Base-by-base conservation (phyloP, 1,284 basidiomycete genomes). In the Tylopilus sp. region DNA sequence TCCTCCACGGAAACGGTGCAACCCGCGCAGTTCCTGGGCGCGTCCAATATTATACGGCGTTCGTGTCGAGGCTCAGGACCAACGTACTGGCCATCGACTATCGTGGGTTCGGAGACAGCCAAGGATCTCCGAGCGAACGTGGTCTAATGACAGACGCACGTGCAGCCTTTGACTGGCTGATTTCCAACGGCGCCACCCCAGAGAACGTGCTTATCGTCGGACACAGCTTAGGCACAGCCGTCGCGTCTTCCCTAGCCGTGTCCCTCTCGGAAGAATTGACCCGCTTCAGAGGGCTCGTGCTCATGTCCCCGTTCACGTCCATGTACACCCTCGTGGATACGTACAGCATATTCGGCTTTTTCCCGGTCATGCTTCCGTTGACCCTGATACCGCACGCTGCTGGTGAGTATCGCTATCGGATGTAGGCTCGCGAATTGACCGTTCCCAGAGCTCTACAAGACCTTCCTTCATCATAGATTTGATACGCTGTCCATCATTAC, bases 61-160 rank as follows among this genome's bases (percentile, higher is more conserved):
- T 86, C 55, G 76, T 86, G 0, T 74, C 80, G 1, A 76, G 84
- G 2, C 70, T 92, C 1, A 71, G 74, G 18, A 79, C 77, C 15
- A 97, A 96, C 63, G 84, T 97, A 2, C 68, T 97, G 18, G 84
- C 83, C 0, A 81, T 92, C 38, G 94, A 97, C 68, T 96, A 96
- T 64, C 82, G 92, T n/a, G 95, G 95, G 0, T 98, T 89, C 59
- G 95, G 76, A 0, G 93, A 98, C 63, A 94, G 91, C 48, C 77
- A 80, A 1, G 92, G 93, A 1, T 67, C 65, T 1, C 94, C 94
- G 0, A 82, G 78, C 10, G 87, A 95, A 64, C 66, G 70, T 12
- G 96, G 94, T 0, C 71, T 97, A 0, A 66, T 81, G 0, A 68
- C 68, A 4, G 96, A 98, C 61, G 92, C 91, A 2, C 74, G 82